Base-by-base conservation (phyloP, 345 rosid species). In the Conringia planisiliqua region DNA sequence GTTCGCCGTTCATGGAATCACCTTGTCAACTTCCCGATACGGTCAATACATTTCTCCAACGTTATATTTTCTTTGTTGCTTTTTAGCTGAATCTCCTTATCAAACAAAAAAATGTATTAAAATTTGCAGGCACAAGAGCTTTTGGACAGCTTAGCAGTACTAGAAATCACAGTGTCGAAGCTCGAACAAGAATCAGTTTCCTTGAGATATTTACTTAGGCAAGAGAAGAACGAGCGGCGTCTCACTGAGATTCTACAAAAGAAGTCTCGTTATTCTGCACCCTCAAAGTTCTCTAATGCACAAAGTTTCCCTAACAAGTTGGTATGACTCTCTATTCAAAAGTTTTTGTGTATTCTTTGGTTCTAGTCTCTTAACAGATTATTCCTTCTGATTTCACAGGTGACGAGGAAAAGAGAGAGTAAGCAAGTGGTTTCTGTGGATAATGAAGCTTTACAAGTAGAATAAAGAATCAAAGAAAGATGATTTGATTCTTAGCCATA, bases 171-270 rank as follows among this genome's bases (percentile, higher is more conserved):
- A 1, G 89, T 93, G 48, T 84, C 89, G 27, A 90, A 90, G 82
- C 98, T 93, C 29, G 97, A 93, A 76, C 83, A 88, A 82, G 90
- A 93, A 82, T 82, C 81, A 2, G 73, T 82, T 73, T 66, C 90
- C 54, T 82, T 90, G 82, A 86, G 88, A 66, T 83, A 75, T 81
- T 90, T 86, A 69, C 85, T 93, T 51, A 80, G 84, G 84, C 98
- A 90, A 77, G 98, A 93, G 81, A 93, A 87, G 77, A 90, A 84
- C 26, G 88, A 89, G 69, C 88, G 93, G 57, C 84, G 86, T 68
- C 85, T 89, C 68, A 80, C 81, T 54, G 89, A 93, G 82, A 85
- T 84, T 78, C 85, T 59, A 58, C 66, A 83, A 48, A 83, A 78
- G 77, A 87, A 88, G 75, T 71, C 79, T 44, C 82, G 82, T 30